Base-by-base conservation (phyloP, 2,329 filamentous ascomycete species). In the Botrytis porri region DNA sequence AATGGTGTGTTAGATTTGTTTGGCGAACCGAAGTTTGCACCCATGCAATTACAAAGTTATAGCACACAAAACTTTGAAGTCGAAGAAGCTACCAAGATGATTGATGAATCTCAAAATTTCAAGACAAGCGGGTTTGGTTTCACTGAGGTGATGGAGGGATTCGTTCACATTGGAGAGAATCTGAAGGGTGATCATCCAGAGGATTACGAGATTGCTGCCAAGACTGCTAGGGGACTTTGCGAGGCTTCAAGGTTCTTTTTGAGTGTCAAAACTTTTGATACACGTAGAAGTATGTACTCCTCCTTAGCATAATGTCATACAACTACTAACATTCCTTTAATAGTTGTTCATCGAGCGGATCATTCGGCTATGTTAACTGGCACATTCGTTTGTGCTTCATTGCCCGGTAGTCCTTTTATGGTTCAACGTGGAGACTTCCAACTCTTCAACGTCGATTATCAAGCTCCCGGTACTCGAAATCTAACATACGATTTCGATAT, bases 121-220 rank as follows among this genome's bases (percentile, higher is more conserved):
- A 78, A 85, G 45, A 83, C 85, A 16, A 82, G 81, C 61, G 87
- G 88, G 0, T 85, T 90, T 71, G 86, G 86, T 37, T 92, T 92
- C 77, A 87, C 87, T 0, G 89, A 92, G 79, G 86, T 90, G 73
- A 90, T 92, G 88, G 85, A 86, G 12, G 89, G 89, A 16, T 88
- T 87, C 75, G 84, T 92, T 39, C 87, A 89, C 76, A 79, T 81
- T 64, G 83, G 84, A 57, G 78, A 80, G 16, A 81, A 80, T 41
- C 78, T 85, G 59, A 78, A 78, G 9, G 82, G 83, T 16, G 84
- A 87, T 76, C 83, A 84, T 62, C 82, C 82, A 25, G 83, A 85
- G n/a, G 85, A 86, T 3, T 90, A 87, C 77, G 82, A 86, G 73
- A 82, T 86, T 32, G 87, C 87, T 3, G 84, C 84, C 60, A 85